These are phyloP conservation scores for Delonix regia DNA, from an alignment of 306 rosid genomes.

Conservation along the genomic window DNA sequence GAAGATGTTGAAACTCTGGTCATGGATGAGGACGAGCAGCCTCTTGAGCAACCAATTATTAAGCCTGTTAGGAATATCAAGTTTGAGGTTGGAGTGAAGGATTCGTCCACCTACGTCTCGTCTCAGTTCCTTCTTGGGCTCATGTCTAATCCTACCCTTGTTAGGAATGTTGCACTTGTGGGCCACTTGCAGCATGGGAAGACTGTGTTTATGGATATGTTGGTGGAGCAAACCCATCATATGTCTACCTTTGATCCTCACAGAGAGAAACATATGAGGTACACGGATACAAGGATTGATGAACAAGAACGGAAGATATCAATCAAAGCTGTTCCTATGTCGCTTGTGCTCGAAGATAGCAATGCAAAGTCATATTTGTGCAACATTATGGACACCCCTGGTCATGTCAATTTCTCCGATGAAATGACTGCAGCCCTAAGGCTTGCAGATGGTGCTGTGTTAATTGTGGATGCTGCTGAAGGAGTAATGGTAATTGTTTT, in stretches of 20 bases:
- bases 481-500: slow-evolving; percentile 79
- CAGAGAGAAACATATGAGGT: slow-evolving; percentile 85
- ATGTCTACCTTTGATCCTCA: slow-evolving; percentile 85
- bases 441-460: slow-evolving; percentile 91
- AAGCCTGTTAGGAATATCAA: slow-evolving; percentile 78
- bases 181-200: slow-evolving; percentile 96
- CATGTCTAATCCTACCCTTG: slow-evolving; percentile 88
- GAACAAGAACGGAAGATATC: slow-evolving; percentile 95
- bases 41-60: slow-evolving; percentile 79
- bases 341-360: slow-evolving; percentile 92
- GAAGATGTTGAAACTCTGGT: slow-evolving; percentile 96
- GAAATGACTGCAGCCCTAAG: slow-evolving; percentile 98
- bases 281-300: slow-evolving; percentile 89
- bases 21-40: slow-evolving; percentile 94
- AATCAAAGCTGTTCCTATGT: slow-evolving; percentile 91
- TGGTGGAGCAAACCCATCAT: slow-evolving; percentile 94
- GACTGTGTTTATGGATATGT: slow-evolving; percentile 97
- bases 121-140: slow-evolving; percentile 83
- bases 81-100: slow-evolving; percentile 98
- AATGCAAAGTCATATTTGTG: slow-evolving; percentile 85
- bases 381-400: slow-evolving; percentile 91
- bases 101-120: slow-evolving; percentile 86
- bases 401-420: slow-evolving; percentile 95
- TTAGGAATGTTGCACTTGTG: slow-evolving; percentile 87
- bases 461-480: slow-evolving; percentile 96